Base-by-base conservation (phyloP, 345 rosid genomes). In the Angophora floribunda region DNA sequence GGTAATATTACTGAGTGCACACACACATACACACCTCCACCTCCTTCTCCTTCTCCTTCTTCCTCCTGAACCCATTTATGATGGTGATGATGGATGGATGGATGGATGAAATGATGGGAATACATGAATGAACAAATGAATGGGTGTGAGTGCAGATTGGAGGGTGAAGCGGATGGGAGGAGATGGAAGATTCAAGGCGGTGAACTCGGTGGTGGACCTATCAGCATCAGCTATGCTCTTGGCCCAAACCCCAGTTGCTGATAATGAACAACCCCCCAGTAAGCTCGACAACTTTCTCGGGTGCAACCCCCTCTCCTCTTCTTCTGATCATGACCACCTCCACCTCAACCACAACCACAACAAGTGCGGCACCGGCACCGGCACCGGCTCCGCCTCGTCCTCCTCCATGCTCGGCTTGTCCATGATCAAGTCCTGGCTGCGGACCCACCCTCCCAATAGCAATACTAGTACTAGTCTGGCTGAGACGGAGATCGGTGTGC, bases 221-320 rank as follows among this genome's bases (percentile, higher is more conserved):
- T 16, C 79, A 32, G 79, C 79, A 67, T 67, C 79, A 32, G 79
- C 79, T 67, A 32, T 67, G 49, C 49, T 75, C 26, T 75, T 75
- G 82, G 82, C 49, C 45, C 82, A 75, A 75, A 75, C 82, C 82
- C 82, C 82, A 75, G 82, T 36, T 19, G 82, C 82, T 36, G 26
- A 88, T 90, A 91, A 89, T 86, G 21, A 90, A 89, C 85, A 89
- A 59, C 26, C 93, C 90, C 94, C 90, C 87, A 97, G 97, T 7
- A 97, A 97, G 90, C 97, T 96, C 19, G 98, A 97, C 87, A 95
- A 96, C 91, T 97, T 97, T 91, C 93, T 96, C 5, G 97, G 97
- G 5, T 93, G 93, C 85, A 91, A 91, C 89, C 89, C 96, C 24
- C 93, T 91, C 70, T 85, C 94, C 8, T 91, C 89, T 49, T 75